Conservation (phyloP, 768 basidiomycete species). For the Rhizopogon salebrosus region DNA sequence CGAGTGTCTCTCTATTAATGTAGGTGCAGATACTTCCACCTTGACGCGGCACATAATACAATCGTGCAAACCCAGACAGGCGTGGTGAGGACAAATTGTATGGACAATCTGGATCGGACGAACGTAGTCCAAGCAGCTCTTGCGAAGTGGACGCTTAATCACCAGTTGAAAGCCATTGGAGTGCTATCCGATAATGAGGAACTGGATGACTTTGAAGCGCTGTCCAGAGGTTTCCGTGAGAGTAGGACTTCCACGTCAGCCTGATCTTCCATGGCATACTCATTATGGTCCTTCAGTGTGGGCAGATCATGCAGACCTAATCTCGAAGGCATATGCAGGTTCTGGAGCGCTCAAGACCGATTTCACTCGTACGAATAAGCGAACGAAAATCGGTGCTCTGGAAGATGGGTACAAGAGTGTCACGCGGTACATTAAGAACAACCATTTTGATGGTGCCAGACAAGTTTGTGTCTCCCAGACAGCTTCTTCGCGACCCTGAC, state of each 20-base stretch:
- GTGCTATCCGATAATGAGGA: constrained; percentile 64
- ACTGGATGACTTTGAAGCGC: constrained; percentile 77
- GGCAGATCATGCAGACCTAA: constrained; percentile 93
- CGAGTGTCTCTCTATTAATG: constrained; percentile 5
- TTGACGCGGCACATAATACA: constrained; percentile 41
- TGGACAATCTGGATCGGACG: constrained; percentile 95
- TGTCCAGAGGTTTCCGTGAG: constrained; percentile 83
- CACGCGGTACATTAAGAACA: constrained; percentile 90
- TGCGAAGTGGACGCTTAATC: constrained; percentile 78
- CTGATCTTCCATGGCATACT: constrained; percentile 3
- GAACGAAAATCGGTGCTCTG: constrained; percentile 72
- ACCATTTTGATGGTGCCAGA: constrained; percentile 91
- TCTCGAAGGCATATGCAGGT: constrained; percentile 88
- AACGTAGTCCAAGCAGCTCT: constrained; percentile 94
- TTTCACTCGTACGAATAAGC: constrained; percentile 89
- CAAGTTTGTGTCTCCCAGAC: constrained; percentile 45
- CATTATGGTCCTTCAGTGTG: constrained; percentile 60
- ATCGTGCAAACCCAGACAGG: constrained; percentile 66
- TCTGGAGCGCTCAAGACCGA: constrained; percentile 96
- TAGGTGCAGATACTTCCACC: constrained; percentile 68
- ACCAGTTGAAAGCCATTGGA: constrained; percentile 69
- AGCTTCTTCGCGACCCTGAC: neutral
- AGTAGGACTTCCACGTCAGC: constrained; percentile 44
- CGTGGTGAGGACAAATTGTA: constrained; percentile 90
- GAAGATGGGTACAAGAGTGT: constrained; percentile 85